Base-by-base conservation (phyloP, 2,329 filamentous ascomycete species). In the Diaporthe vexans region DNA sequence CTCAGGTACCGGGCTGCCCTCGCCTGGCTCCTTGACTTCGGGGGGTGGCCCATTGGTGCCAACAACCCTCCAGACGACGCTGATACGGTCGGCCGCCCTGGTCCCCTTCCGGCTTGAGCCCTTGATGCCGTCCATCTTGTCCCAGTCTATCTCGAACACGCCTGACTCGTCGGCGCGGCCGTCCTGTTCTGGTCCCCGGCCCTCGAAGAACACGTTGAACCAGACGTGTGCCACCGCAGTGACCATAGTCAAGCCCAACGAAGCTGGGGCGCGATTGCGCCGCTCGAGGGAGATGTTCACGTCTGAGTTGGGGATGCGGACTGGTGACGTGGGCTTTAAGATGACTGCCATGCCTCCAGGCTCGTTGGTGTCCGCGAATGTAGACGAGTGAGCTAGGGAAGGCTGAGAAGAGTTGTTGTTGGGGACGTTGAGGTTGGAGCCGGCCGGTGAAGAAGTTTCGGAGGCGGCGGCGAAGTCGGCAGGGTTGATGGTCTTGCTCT, bases 121-220 rank as follows among this genome's bases (percentile, higher is more conserved):
- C 82, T 98, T 98, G 82, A 99, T 95, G 4, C 97, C 97, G 78
- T 99, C 97, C 91, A 99, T 94, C 71, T 87, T 86, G 52, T 91
- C 89, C 90, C 90, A 91, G 0, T 88, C 87, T 37, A 91, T 88
- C 74, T 85, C 83, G 67, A 91, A 91, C 4, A 91, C 85, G 15
- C 90, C 96, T 13, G 89, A 94, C 57, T 92, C 88, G 65, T 93
- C 88, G 0, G 94, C 87, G 21, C 87, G 84, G 33, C 94, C 94
- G 37, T 85, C 83, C 56, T 91, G 87, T 79, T 95, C 93, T 0
- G 93, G 92, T 0, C 94, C 93, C 26, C 90, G 86, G 58, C 95
- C 95, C 84, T 98, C 97, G 79, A 98, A 98, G 83, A 92, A 98
- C 1, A 92, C 88, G 80, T 99, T 99, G 87, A 98, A 98, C 97